Evolutionary conservation across 2,329 filamentous ascomycete genomes (phyloP).

Genomic region (Ophiostoma sp.): DNA sequence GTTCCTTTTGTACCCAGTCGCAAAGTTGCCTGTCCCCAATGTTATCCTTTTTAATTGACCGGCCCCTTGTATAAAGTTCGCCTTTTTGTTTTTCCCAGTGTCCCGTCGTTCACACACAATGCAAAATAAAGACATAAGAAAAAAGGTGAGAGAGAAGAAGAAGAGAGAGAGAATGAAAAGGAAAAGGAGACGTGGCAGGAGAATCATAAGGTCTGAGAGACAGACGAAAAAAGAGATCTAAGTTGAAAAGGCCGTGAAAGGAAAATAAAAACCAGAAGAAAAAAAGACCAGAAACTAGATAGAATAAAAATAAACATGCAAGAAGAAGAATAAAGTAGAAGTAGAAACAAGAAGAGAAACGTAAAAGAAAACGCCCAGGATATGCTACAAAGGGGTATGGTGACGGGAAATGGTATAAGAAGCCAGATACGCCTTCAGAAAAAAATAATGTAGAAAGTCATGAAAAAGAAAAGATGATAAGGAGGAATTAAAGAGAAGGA

Average conservation of each 20-base stretch:
- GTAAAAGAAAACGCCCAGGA: conserved; percentile 4
- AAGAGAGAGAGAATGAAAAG: not conserved
- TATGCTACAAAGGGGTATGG: conserved; percentile 26
- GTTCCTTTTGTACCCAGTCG: not conserved
- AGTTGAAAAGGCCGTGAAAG: not conserved
- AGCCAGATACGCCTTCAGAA: conserved; percentile 22
- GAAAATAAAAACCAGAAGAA: not conserved
- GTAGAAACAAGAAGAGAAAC: not conserved
- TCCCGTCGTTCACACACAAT: conserved; percentile 12
- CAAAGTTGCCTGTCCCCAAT: not conserved
- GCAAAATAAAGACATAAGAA: conserved; percentile 19
- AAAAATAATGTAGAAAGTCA: not conserved
- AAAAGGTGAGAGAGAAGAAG: not conserved
- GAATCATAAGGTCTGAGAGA: not conserved
- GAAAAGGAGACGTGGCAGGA: not conserved
- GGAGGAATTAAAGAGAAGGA: not conserved
- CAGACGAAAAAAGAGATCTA: not conserved
- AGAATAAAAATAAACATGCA: not conserved
- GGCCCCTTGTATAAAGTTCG: not conserved
- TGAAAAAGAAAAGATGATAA: not conserved
- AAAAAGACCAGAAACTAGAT: not conserved
- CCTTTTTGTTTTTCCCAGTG: not conserved
- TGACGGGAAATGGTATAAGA: conserved; percentile 18
- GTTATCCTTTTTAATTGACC: not conserved
- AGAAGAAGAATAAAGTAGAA: not conserved